A percentile compares a stretch with the other conserved stretches of the same genome.
Conservation (phyloP, 164 flowering plant genomes). For the Dillenia suffruticosa region DNA sequence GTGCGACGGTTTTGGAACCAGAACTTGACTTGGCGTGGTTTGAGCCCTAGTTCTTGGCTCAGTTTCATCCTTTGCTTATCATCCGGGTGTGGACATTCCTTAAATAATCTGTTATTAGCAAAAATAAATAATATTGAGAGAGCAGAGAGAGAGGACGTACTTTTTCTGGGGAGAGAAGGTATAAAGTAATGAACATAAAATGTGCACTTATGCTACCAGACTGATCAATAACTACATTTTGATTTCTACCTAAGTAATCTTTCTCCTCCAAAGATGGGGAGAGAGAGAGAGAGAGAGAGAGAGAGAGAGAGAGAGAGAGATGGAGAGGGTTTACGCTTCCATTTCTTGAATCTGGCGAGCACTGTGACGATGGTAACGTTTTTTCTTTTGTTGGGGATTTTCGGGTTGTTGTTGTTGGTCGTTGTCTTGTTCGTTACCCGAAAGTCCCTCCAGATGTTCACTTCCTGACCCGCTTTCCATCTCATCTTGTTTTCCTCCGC, state of each 20-base stretch:
- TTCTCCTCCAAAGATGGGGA: neutral
- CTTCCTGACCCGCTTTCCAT: conserved; percentile 82
- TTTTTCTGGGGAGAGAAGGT: neutral
- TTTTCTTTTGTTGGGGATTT: conserved; percentile 40
- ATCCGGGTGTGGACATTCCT: conserved; percentile 93
- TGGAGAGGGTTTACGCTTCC: conserved; percentile 62
- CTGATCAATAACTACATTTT: too few species aligned
- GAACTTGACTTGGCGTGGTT: conserved; percentile 93
- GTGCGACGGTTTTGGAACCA: conserved; percentile 98
- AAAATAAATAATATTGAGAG: neutral
- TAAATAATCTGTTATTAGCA: conserved; percentile 51
- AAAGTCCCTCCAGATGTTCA: conserved; percentile 58
- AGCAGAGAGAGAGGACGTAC: neutral
- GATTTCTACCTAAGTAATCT: too few species aligned
- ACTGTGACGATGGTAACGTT: conserved; percentile 92
- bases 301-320: neutral
- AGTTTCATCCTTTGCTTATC: conserved; percentile 84
- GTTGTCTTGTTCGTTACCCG: conserved; percentile 60
- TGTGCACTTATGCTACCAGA: neutral
- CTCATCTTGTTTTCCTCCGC: conserved; percentile 46
- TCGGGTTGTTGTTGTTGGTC: conserved; percentile 22
- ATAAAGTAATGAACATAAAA: neutral
- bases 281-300: conserved; percentile 2
- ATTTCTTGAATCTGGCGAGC: conserved; percentile 92
- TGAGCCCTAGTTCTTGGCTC: conserved; percentile 84